phyloP scores from a whole-genome alignment of 2,329 filamentous ascomycete species.

The Fusarium illudens region DNA sequence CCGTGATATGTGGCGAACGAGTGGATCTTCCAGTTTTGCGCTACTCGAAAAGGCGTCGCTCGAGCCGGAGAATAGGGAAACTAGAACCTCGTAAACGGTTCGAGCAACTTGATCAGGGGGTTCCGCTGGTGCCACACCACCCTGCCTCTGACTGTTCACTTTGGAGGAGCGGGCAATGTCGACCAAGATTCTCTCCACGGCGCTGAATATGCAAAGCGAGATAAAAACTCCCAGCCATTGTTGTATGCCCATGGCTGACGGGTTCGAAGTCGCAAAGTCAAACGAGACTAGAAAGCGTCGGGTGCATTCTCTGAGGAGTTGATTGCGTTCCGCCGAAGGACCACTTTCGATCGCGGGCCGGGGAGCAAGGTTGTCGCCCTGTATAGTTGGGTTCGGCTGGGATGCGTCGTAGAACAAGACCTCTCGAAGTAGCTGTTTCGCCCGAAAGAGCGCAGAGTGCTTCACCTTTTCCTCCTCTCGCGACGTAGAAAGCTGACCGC shows the following conservation, averaged over 20 bases:
- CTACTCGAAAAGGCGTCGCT: slow-evolving; percentile 54
- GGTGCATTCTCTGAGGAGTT: slow-evolving; percentile 60
- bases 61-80: slow-evolving; percentile 57
- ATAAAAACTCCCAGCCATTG: slow-evolving; percentile 63
- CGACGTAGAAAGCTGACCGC: slow-evolving; percentile 57
- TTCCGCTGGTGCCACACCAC: slow-evolving; percentile 12
- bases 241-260: slow-evolving; percentile 51
- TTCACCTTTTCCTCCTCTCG: slow-evolving; percentile 58
- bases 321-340: slow-evolving; percentile 56
- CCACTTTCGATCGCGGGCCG: slow-evolving; percentile 54
- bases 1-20: slow-evolving; percentile 54
- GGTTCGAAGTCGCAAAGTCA: slow-evolving; percentile 55
- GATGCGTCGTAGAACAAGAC: slow-evolving; percentile 63
- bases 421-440: slow-evolving; percentile 65
- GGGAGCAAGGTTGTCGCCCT: slow-evolving; percentile 28
- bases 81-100: slow-evolving; percentile 61
- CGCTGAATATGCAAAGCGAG: slow-evolving; percentile 67
- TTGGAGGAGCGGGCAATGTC: slow-evolving; percentile 49
- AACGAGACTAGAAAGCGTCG: slow-evolving; percentile 62
- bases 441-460: slow-evolving; percentile 61
- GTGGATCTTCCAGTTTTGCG: slow-evolving; percentile 54
- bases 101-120: slow-evolving; percentile 50
- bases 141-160: slow-evolving; percentile 14
- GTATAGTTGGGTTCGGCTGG: slow-evolving; percentile 56
- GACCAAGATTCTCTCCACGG: slow-evolving; percentile 60